Evolutionary conservation across 2,329 filamentous ascomycete genomes (phyloP).

Genomic region (Lachnellula willkommii): DNA sequence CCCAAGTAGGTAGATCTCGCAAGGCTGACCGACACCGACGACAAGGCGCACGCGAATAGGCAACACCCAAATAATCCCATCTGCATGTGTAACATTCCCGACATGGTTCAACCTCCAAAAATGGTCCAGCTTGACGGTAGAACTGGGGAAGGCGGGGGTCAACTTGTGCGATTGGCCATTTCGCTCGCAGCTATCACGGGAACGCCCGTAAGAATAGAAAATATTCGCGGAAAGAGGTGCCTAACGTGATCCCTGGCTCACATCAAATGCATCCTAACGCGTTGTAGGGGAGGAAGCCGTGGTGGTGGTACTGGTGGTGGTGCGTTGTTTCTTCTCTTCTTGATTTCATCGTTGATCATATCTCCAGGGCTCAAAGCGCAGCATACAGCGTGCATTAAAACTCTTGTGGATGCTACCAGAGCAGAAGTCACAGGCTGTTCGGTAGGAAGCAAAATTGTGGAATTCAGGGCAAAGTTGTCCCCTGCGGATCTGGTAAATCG

Average conservation of each 20-base stretch:
- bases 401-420: slow-evolving; percentile 46
- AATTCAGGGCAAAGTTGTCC: slow-evolving; percentile 28
- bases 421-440: slow-evolving; percentile 46
- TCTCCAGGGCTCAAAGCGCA: slow-evolving; percentile 53
- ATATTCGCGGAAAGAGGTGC: slow-evolving; percentile 51
- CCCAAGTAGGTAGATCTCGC: neutral
- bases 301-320: slow-evolving; percentile 21
- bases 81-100: neutral
- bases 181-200: slow-evolving; percentile 51
- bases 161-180: slow-evolving; percentile 53
- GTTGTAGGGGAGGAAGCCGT: too few relatives aligned
- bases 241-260: neutral
- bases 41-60: slow-evolving; percentile 1
- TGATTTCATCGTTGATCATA: neutral
- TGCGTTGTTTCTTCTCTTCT: slow-evolving; percentile 1
- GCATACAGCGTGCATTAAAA: slow-evolving; percentile 52
- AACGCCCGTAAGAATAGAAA: slow-evolving; percentile 46
- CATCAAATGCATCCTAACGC: too few relatives aligned
- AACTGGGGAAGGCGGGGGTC: slow-evolving; percentile 57
- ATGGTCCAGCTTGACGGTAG: slow-evolving; percentile 49
- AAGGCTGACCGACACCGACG: neutral
- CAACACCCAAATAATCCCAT: neutral
- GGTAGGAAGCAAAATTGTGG: slow-evolving; percentile 42
- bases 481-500: slow-evolving; percentile 31
- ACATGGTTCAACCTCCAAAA: slow-evolving; percentile 16